Conservation (phyloP, 2,329 filamentous ascomycete genomes). For the Aspergillus sp. region DNA sequence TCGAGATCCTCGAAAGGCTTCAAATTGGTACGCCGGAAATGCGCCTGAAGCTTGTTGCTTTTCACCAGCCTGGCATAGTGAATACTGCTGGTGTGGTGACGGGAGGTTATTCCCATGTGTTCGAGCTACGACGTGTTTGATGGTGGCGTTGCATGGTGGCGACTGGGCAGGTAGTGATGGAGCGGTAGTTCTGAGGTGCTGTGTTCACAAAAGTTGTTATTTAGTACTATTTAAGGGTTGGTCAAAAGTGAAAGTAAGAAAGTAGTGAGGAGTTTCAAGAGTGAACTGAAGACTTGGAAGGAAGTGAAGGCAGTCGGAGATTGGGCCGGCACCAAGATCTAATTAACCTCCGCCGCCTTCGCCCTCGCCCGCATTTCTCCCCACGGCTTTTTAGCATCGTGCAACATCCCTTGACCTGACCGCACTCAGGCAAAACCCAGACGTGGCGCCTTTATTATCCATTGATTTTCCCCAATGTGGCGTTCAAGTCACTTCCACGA, state of each 20-base stretch:
- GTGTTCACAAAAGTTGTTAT: background rate
- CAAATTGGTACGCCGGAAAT: constrained; percentile 36
- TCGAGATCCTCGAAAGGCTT: constrained; percentile 48
- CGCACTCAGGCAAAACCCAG: constrained; percentile 7
- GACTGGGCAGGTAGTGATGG: background rate
- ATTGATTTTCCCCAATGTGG: constrained; percentile 37
- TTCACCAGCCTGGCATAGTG: constrained; percentile 33
- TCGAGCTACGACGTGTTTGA: background rate
- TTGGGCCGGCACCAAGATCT: background rate
- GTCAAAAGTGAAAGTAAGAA: background rate
- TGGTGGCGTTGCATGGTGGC: background rate
- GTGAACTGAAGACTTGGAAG: background rate
- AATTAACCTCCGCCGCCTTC: constrained; percentile 13
- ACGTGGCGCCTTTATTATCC: constrained; percentile 15
- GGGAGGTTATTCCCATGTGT: constrained; percentile 20
- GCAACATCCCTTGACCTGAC: constrained; percentile 9
- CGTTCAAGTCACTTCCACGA: constrained; percentile 35
- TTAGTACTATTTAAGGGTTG: background rate
- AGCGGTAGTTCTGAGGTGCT: background rate
- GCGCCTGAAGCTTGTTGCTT: constrained; percentile 30
- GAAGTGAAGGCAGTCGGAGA: background rate
- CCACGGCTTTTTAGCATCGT: constrained; percentile 12
- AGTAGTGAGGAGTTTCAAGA: background rate
- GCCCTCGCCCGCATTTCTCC: constrained; percentile 9
- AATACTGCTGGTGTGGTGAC: constrained; percentile 45